Base-by-base conservation (phyloP, 208 protist species). In the Trypanosoma congolense region DNA sequence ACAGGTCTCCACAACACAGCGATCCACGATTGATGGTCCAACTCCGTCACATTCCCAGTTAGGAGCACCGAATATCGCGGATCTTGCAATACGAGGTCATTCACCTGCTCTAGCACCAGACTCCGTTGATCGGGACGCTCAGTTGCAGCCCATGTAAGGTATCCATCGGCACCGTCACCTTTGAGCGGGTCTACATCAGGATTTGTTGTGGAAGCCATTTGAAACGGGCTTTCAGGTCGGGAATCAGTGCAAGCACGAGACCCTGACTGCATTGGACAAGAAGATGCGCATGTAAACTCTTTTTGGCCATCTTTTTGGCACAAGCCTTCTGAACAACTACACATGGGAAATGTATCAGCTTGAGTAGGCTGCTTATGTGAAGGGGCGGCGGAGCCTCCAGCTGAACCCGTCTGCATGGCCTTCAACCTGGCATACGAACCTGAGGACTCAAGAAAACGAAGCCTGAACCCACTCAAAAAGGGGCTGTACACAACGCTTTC, bases 1-100 rank as follows among this genome's bases (percentile, higher is more conserved):
- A 89, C 81, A 5, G 87, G 87, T 59, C 87, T 79, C 83, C 83
- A 91, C 55, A 94, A 69, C 18, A 94, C 61, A n/a, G 80, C 80
- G 31, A 94, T 61, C 83, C 87, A 94, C 47, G 87, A 94, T 62
- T 87, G 78, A 48, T 86, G 63, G 56, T 90, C 80, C 1, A 91
- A 48, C 55, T 94, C 87, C 1, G 77, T 70, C 0, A 80, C 83
- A 16, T 72, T 81, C 31, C 73, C 80, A 24, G 57, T 87, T 26
- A 87, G 70, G 35, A 94, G 69, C 35, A 75, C 65, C 0, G 56
- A 65, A 58, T 83, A 94, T 35, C 65, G 63, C 40, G 71, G 69
- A 45, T 90, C 73, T 9, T 68, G 62, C n/a, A 49, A 62, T 9
- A 71, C 79, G 19, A 94, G 83, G 44, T 84, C 79, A 43, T 67